Evolutionary conservation across 176 grass and related monocot species (phyloP).

Genomic region (Olyra latifolia): DNA sequence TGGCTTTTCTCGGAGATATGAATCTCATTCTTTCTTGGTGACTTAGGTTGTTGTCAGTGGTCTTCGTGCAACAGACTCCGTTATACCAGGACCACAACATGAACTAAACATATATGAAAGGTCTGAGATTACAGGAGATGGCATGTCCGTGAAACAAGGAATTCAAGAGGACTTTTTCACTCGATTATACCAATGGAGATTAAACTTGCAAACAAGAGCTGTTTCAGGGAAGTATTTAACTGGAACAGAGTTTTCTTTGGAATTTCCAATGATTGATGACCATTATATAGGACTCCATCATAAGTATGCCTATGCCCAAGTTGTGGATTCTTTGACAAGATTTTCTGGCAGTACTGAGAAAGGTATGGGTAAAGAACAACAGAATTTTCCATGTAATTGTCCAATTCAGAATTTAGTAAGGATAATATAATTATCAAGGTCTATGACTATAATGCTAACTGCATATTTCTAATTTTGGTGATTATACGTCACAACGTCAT

Average conservation of each 20-base stretch:
- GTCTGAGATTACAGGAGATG: neutral
- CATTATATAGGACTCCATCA: conserved; percentile 37
- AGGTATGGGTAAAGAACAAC: conserved; percentile 31
- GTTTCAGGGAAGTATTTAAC: conserved; percentile 44
- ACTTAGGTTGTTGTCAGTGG: conserved; percentile 45
- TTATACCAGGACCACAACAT: conserved; percentile 49
- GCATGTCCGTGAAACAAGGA: neutral
- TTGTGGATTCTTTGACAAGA: conserved; percentile 43
- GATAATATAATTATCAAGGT: neutral
- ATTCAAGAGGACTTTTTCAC: conserved; percentile 15
- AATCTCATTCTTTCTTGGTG: neutral
- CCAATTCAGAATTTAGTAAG: neutral
- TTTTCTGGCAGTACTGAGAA: conserved; percentile 5
- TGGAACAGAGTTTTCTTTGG: conserved; percentile 38
- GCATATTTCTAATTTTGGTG: neutral
- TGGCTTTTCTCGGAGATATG: neutral
- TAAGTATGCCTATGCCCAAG: conserved; percentile 54
- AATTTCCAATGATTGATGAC: conserved; percentile 55
- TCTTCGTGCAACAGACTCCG: conserved; percentile 36
- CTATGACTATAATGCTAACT: neutral
- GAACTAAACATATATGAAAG: neutral
- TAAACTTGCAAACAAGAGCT: conserved; percentile 48
- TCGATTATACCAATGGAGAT: conserved; percentile 49
- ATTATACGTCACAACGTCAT: neutral
- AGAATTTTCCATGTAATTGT: neutral